phyloP scores from a whole-genome alignment of 2,329 filamentous ascomycete species.

The Apiospora phragmitis region DNA sequence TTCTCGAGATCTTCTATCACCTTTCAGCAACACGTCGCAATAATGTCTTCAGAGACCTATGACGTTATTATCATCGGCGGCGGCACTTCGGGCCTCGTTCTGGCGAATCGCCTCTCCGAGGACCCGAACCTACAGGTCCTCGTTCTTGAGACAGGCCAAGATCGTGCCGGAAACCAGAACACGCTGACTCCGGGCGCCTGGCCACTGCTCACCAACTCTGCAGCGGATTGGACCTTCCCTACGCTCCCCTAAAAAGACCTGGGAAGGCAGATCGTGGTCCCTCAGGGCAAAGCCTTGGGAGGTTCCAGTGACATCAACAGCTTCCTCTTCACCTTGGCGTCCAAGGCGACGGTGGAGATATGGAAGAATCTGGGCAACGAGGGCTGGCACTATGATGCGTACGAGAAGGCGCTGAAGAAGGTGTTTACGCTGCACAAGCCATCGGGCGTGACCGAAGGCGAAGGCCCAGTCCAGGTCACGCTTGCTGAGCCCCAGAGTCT shows the following conservation, averaged over 20 bases:
- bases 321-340: constrained; percentile 28
- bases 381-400: constrained; percentile 34
- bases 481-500: background rate
- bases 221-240: constrained; percentile 8
- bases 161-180: background rate
- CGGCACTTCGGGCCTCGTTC: constrained; percentile 17
- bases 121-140: constrained; percentile 13
- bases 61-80: constrained; percentile 18
- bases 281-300: constrained; percentile 9
- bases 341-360: constrained; percentile 30
- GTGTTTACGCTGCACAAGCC: constrained; percentile 14
- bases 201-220: background rate
- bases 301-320: constrained; percentile 22
- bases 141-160: constrained; percentile 13
- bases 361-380: constrained; percentile 39
- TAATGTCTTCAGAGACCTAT: background rate
- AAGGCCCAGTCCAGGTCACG: constrained; percentile 5
- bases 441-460: background rate
- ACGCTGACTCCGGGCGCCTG: constrained; percentile 10
- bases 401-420: constrained; percentile 2
- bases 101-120: constrained; percentile 19
- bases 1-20: too few species aligned
- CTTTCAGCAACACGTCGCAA: background rate
- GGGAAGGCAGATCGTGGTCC: constrained; percentile 2
- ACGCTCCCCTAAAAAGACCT: background rate